Evolutionary conservation across 345 rosid genomes (phyloP), one percentile per base, ranked within the genome.

Genomic region (Pugionium cornutum): DNA sequence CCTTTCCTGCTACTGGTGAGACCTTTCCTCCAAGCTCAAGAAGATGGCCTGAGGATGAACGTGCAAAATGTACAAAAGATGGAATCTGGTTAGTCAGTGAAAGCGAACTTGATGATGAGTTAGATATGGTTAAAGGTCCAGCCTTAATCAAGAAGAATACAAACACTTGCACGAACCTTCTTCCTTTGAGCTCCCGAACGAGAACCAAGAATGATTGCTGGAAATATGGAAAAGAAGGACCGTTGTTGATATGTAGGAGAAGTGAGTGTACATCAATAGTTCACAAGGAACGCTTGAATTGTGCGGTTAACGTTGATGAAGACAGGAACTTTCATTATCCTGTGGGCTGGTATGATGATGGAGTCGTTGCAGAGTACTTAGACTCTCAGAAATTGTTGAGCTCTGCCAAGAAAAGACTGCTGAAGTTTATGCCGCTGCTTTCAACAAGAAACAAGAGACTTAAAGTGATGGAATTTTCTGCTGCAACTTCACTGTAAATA

Each of bases 171-270:
- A n/a, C 7, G 7, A 49, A 58, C 34, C 40, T 42, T 67, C 32
- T 39, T 64, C 60, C 60, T 58, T 57, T 34, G 34, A 51, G 48
- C 45, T 57, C 30, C 4, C 7, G 6, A 28, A 29, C 62, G 5
- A 58, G 67, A 43, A 37, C 54, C 0, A 44, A 39, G 57, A 67
- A 46, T 45, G 40, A 53, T 31, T 74, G 73, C 7, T 61, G 63
- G 68, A 67, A 74, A 61, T 74, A 73, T 54, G 28, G 40, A 7
- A 60, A 62, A 74, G 53, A 54, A 53, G 77, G 77, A 54, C 54
- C 52, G 1, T 61, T 74, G 7, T 61, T 67, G 58, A 33, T 53
- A 47, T 74, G 77, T 61, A 61, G 68, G 64, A 61, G 64, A 32
- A 54, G 58, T 18, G 73, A 74, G 37, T 74, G 73, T 61, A 46